Evolutionary conservation across 805 yeast genomes (phyloP), one percentile per base, ranked within the genome.

Genomic region (Saturnispora zaruensis): DNA sequence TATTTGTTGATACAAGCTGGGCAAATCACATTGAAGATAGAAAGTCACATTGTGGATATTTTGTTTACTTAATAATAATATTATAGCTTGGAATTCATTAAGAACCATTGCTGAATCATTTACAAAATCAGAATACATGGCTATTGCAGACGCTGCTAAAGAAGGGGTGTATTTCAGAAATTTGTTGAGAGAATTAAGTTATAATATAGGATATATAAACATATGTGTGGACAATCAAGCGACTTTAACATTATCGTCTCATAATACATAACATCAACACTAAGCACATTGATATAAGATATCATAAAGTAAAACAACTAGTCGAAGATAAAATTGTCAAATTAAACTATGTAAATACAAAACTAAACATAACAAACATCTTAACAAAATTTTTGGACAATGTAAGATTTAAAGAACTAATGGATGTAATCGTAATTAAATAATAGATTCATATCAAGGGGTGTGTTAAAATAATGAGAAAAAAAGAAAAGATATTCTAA

Each of bases 41-140:
- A 3, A 28, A 28, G 2, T 2, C 32, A 28, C 32, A 28, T 28
- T 8, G 32, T 28, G 2, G 3, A 28, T 28, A 28, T 28, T 8
- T 28, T 8, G n/a, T n/a, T n/a, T n/a, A n/a, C n/a, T n/a, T n/a
- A n/a, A n/a, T n/a, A n/a, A n/a, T n/a, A n/a, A n/a, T n/a, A n/a
- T n/a, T 28, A 28, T 28, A 9, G 32, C 32, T 28, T 28, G 32
- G 32, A 28, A 28, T 28, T 3, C 32, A 28, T 2, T 28, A 28
- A 28, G 24, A 20, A 6, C 14, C 11, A 42, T 38, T 6, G 41
- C 43, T 5, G 4, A 34, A 14, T 37, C 44, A 8, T 36, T 16
- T 6, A 30, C 44, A 14, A 44, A 45, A 44, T 7, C 23, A 9
- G 46, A 44, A 26, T 44, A 44, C 16, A 44, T 25, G 25, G 37